These are phyloP conservation scores for Aspergillus ellipticus DNA, from an alignment of 495 filamentous ascomycete genomes.

Conservation along the genomic window DNA sequence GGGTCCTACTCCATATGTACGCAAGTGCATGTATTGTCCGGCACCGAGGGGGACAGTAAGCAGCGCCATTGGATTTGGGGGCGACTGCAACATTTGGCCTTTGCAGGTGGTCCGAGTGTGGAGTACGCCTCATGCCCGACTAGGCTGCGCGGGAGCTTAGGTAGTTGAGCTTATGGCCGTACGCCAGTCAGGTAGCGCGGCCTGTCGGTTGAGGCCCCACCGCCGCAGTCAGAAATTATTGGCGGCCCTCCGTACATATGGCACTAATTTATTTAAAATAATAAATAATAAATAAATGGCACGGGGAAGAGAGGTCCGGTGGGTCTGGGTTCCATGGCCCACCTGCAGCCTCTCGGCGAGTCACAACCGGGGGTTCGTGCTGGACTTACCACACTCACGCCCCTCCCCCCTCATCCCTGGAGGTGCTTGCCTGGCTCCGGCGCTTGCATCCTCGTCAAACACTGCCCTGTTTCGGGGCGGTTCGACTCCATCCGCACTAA, in stretches of 20 bases:
- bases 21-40: slow-evolving; percentile 19
- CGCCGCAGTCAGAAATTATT: slow-evolving; percentile 20
- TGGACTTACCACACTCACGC: slow-evolving; percentile 14
- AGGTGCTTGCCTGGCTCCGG: slow-evolving; percentile 19
- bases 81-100: slow-evolving; percentile 16
- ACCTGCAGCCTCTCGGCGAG: slow-evolving; percentile 29
- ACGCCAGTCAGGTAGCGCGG: slow-evolving; percentile 22
- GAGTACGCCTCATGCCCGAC: slow-evolving; percentile 25
- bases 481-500: slow-evolving; percentile 18
- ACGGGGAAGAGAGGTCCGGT: slow-evolving; percentile 25
- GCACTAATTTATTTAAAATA: slow-evolving; percentile 13
- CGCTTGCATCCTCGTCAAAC: slow-evolving; percentile 26
- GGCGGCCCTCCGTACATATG: slow-evolving; percentile 16
- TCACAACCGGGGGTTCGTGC: slow-evolving; percentile 33
- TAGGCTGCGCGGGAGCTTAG: slow-evolving; percentile 27
- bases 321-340: slow-evolving; percentile 23
- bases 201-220: slow-evolving; percentile 17
- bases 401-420: slow-evolving; percentile 17
- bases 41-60: slow-evolving; percentile 7
- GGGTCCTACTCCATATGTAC: slow-evolving; percentile 20
- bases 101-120: slow-evolving; percentile 17
- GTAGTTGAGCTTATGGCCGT: slow-evolving; percentile 24
- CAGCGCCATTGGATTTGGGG: slow-evolving; percentile 3
- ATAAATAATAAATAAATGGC: slow-evolving; percentile 23
- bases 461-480: slow-evolving; percentile 24